Evolutionary conservation across 2,329 filamentous ascomycete genomes (phyloP), one percentile per base, ranked within the genome.

Genomic region (Talaromyces sp.): DNA sequence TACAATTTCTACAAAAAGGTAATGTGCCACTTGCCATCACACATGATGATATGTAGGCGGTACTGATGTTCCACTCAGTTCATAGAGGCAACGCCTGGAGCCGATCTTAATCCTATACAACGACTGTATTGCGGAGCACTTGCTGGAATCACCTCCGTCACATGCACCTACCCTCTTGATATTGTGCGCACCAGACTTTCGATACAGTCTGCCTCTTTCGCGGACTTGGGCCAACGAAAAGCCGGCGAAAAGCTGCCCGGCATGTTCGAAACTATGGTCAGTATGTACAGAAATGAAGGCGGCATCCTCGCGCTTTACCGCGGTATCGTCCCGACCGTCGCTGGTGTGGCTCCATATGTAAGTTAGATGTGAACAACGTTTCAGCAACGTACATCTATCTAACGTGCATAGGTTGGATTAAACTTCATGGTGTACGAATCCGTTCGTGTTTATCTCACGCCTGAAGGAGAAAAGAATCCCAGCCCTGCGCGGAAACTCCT

Each of bases 351-450:
- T 47, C 95, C 95, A 70, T 98, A 98, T 76, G 94, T 92, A 74
- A 76, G 82, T 78, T 15, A 22, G 31, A 17, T 47, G 68, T 47
- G 63, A 35, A 43, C 15, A 54, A 49, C 52, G 22, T 35, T 47
- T 43, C 31, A 43, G 9, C 15, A n/a, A 22, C 27, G 7, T 57
- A 31, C 37, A 52, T 61, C 70, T 33, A 62, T 41, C 35, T 47
- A 33, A 49, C 45, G n/a, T 17, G 9, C 17, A 25, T 50, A 93
- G 89, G 90, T 99, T 67, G 95, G 95, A 45, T 83, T 99, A 63
- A 99, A 99, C 78, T 99, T 99, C 78, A 98, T 98, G 93, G 92
- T 92, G 6, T 99, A 99, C 79, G 95, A 99, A 78, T 90, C 90
- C 58, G 89, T 93, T 66, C 89, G 95, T 67, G 88, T 89, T 72